These are phyloP conservation scores for Porogramme epimiltina DNA, from an alignment of 1,284 basidiomycete species.

Conservation along the genomic window DNA sequence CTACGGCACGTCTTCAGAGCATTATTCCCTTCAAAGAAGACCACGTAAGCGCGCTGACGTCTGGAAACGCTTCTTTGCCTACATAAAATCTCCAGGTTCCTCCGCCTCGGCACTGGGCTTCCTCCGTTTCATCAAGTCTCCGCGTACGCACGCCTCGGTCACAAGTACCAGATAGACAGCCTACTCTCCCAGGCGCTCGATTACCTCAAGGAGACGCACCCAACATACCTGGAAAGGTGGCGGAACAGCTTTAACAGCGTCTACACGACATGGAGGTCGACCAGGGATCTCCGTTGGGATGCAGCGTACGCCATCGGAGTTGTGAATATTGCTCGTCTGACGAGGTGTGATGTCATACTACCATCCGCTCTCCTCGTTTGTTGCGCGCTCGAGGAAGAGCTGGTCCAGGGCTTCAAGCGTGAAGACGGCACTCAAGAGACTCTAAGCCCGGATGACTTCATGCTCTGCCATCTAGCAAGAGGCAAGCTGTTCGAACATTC, in stretches of 20 bases:
- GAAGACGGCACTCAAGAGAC: neutral
- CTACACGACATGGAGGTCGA: no score
- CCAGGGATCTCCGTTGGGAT: no score
- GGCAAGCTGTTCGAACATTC: no score
- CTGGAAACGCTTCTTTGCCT: neutral
- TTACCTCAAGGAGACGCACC: neutral
- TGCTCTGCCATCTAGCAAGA: no score
- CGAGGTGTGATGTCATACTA: constrained; percentile 8
- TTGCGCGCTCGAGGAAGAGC: constrained; percentile 12
- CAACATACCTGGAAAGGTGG: no score
- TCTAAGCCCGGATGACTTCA: neutral
- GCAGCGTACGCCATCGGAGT: constrained; percentile 2
- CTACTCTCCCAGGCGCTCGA: neutral
- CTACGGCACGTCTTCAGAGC: constrained; percentile 9
- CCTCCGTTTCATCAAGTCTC: neutral
- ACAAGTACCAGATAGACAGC: constrained; percentile 6
- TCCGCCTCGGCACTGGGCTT: no score
- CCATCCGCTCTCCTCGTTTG: constrained; percentile 12
- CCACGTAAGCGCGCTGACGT: neutral
- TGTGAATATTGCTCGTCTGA: neutral
- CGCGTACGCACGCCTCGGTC: constrained; percentile 1
- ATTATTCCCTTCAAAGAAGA: neutral
- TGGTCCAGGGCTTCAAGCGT: constrained; percentile 10
- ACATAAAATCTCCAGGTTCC: neutral
- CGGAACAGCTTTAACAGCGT: no score